Evolutionary conservation across 2,329 filamentous ascomycete species (phyloP), one percentile per base, ranked within the genome.

Genomic region (Colletotrichum liaoningense): DNA sequence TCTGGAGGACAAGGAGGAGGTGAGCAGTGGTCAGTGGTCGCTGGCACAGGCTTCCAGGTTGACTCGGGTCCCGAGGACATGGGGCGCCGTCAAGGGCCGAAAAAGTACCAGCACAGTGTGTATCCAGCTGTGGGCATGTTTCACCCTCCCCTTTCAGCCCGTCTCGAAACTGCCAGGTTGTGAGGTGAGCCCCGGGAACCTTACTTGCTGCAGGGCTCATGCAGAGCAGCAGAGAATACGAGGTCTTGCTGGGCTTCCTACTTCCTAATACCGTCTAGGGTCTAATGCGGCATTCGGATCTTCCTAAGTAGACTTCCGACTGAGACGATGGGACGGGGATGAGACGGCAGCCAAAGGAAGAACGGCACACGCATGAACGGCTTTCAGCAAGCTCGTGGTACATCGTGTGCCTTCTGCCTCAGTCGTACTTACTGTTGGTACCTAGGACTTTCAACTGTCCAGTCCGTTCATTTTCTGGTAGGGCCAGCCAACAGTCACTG

Each of bases 111-210:
- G 12, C 7, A 67, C 63, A 67, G 68, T 71, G 63, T 54, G 5
- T 12, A n/a, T 22, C 8, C 42, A 49, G 19, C 4, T 5, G 6
- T n/a, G 35, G 8, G 30, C 16, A 12, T 38, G 52, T 72, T 72
- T 72, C 58, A 69, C 69, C 28, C 22, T 58, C 33, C 14, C 38
- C 57, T 63, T 66, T 2, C 7, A 35, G 58, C 16, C 38, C 38
- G 38, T 72, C 58, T 63, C 65, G 65, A 63, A 58, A 69, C 52
- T 63, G 52, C 69, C 26, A 54, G 30, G 24, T 26, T 24, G 16
- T 54, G 16, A 65, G 49, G 19, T 49, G 30, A 24, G 35, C 46
- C 60, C 60, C 46, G 54, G 46, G 42, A 49, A 49, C 42, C 42
- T 49, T 49, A 49, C 42, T 49, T 49, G 42, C 42, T 49, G 42